Conservation (phyloP, 176 grass and related monocot genomes). For the Phoenix dactylifera region DNA sequence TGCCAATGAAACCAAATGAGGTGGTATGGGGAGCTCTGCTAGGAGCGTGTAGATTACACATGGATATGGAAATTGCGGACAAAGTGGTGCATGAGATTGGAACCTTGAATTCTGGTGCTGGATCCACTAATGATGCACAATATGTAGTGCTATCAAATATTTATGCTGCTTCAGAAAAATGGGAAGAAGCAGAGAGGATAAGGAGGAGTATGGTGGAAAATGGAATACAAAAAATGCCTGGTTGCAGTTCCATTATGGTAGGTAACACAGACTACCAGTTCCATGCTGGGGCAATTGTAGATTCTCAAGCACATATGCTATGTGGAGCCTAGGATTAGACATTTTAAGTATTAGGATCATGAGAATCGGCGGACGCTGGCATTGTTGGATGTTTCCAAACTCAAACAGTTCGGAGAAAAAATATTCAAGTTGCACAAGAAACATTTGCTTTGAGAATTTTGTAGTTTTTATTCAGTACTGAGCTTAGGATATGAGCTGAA, state of each 20-base stretch:
- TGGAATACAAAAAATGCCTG: conserved; percentile 48
- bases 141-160: conserved; percentile 51
- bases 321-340: too few species aligned
- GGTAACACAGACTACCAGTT: conserved; percentile 19
- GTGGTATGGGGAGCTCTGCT: conserved; percentile 61
- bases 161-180: conserved; percentile 47
- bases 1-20: conserved; percentile 44
- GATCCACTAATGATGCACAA: conserved; percentile 31
- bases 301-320: not conserved
- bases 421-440: too few species aligned
- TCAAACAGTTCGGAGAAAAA: too few species aligned
- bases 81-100: conserved; percentile 27
- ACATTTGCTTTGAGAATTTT: too few species aligned
- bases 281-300: conserved; percentile 5
- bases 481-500: too few species aligned
- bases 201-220: conserved; percentile 44
- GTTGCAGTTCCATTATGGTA: conserved; percentile 46
- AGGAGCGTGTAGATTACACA: conserved; percentile 49
- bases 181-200: conserved; percentile 45
- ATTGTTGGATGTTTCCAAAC: too few species aligned
- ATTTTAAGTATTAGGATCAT: too few species aligned
- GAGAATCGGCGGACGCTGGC: too few species aligned
- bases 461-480: too few species aligned
- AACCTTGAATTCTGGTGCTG: conserved; percentile 16
- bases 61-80: conserved; percentile 23